A percentile compares a stretch with the other conserved stretches of the same genome.
Conservation (phyloP, 2,329 filamentous ascomycete genomes). For the Cercospora sp. region DNA sequence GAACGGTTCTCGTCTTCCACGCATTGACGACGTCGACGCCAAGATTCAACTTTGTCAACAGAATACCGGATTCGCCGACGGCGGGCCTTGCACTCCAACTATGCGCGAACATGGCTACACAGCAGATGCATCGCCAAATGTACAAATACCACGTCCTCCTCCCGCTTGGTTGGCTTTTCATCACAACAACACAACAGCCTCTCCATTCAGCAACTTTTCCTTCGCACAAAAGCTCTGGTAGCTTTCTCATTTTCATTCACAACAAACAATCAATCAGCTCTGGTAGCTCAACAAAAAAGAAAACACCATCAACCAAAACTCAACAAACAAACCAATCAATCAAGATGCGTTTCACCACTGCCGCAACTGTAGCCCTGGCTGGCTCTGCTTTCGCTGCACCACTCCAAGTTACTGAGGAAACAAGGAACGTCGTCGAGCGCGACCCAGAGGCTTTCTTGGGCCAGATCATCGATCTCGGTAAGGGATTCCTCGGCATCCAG, state of each 20-base stretch:
- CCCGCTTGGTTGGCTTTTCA: background rate
- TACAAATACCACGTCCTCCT: background rate
- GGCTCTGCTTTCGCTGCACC: background rate
- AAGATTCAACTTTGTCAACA: background rate
- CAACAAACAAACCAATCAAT: background rate
- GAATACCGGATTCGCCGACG: background rate
- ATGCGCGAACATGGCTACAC: background rate
- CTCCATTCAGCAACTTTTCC: background rate
- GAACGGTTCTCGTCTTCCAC: background rate
- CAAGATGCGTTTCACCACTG: constrained; percentile 2
- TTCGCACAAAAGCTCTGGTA: constrained; percentile 2
- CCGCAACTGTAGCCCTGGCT: background rate
- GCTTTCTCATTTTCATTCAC: background rate
- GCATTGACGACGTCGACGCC: background rate
- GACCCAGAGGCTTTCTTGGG: background rate
- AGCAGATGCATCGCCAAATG: background rate
- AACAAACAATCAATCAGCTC: background rate
- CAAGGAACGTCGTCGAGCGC: background rate
- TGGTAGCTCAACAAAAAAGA: constrained; percentile 1
- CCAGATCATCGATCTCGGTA: background rate
- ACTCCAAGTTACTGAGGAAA: background rate
- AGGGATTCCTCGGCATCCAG: background rate
- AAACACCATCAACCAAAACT: background rate
- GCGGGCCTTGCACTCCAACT: background rate
- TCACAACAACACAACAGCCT: background rate